Evolutionary conservation across 345 rosid genomes (phyloP).

Genomic region (Sapria himalayana): DNA sequence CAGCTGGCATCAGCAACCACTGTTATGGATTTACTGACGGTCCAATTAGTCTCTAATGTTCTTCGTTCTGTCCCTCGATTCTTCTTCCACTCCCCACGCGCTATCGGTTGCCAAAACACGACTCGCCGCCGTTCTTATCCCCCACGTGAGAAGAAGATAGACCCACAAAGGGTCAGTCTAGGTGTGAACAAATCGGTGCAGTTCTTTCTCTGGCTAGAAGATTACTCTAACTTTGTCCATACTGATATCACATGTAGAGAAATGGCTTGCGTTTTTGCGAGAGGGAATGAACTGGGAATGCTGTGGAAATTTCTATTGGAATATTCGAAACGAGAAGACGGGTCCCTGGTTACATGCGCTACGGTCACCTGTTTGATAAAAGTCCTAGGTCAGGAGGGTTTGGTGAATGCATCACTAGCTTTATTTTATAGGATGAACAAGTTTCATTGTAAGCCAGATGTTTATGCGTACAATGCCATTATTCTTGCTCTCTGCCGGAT

Average conservation of each 20-base stretch:
- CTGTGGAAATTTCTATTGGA: constrained; percentile 58
- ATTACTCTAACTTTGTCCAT: constrained; percentile 25
- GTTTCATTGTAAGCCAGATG: constrained; percentile 56
- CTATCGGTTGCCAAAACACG: constrained; percentile 51
- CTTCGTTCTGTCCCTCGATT: constrained; percentile 44
- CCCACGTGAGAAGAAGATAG: constrained; percentile 56
- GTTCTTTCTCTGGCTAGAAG: constrained; percentile 46
- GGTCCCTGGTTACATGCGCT: constrained; percentile 19
- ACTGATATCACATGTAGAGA: constrained; percentile 50
- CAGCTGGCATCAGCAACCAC: constrained; percentile 24
- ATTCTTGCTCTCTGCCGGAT: constrained; percentile 55
- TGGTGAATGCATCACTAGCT: constrained; percentile 45
- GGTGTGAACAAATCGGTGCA: constrained; percentile 46
- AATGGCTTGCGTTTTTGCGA: constrained; percentile 48
- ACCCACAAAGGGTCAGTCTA: constrained; percentile 26
- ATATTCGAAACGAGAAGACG: constrained; percentile 20
- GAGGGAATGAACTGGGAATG: constrained; percentile 27
- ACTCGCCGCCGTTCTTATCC: constrained; percentile 62
- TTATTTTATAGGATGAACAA: constrained; percentile 58
- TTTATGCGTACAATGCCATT: constrained; percentile 48
- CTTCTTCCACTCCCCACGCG: constrained; percentile 58
- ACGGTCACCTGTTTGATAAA: constrained; percentile 78
- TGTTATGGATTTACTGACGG: constrained; percentile 11
- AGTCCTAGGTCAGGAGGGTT: constrained; percentile 81
- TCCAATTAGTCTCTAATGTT: constrained; percentile 28